Evolutionary conservation across 2,329 filamentous ascomycete genomes (phyloP), one percentile per base, ranked within the genome.

Genomic region (Phaeosphaeriaceae sp.): DNA sequence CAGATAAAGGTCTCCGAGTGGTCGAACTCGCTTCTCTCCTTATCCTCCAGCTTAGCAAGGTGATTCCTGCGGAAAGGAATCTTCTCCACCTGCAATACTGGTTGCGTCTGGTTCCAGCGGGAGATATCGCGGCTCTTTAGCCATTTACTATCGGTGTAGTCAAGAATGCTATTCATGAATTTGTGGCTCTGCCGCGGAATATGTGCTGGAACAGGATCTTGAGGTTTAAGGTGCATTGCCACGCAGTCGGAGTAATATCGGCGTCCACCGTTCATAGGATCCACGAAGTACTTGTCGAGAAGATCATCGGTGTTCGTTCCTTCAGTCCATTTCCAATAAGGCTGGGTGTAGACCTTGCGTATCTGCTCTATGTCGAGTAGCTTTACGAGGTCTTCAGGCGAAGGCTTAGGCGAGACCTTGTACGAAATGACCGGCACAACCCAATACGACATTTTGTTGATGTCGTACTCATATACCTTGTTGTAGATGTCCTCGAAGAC

Each of bases 401-500:
- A 40, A 1, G 60, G 24, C 3, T 50, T 10, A 7, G 35, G 22
- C 2, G 51, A 43, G 1, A 49, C 26, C 15, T 47, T 48, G 2
- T 61, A 60, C 42, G 52, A 22, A 22, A 58, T 60, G 15, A 83
- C 64, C 6, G 95, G 94, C 0, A 88, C 91, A 15, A 97, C 72
- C 81, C 93, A 97, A 76, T 97, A 99, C 0, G 93, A 90, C 74
- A 97, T 85, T 26, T 89, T 87, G 0, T 83, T 77, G 0, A 82
- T 67, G 17, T 88, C 82, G 0, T 86, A 81, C 50, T 91, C 88
- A 69, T 92, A 99, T 2, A 84, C 83, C 75, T 99, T 99, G 76
- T 93, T 94, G 80, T 97, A 98, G 0, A 97, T 82, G 66, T 98
- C 93, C 17, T 86, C 80, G 75, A 96, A 97, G 0, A 96, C 77